phyloP scores from a whole-genome alignment of 139 green algal species.

The Eudorina sp. region DNA sequence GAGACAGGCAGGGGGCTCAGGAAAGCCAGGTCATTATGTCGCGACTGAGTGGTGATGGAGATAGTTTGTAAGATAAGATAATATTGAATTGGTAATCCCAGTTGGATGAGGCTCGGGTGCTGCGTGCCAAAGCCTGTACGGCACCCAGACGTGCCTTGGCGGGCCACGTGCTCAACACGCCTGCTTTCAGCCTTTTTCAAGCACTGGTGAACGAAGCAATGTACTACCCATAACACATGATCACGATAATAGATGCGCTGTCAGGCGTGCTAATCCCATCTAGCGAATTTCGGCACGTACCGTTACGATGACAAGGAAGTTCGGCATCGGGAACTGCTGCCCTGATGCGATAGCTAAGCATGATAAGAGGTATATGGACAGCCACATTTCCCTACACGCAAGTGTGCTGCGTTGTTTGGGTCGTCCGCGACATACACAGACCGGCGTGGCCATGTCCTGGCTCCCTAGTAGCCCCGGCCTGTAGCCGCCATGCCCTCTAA shows the following conservation, averaged over 20 bases:
- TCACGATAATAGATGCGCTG: not conserved
- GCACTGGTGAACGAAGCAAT: too few relatives aligned
- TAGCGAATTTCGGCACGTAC: not conserved
- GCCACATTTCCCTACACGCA: not conserved
- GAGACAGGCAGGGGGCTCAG: too few relatives aligned
- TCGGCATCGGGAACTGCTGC: not conserved
- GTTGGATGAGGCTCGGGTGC: too few relatives aligned
- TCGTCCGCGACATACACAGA: not conserved
- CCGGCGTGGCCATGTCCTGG: not conserved
- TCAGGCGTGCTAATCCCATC: too few relatives aligned
- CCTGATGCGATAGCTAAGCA: not conserved
- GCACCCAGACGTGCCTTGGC: too few relatives aligned
- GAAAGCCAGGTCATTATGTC: too few relatives aligned
- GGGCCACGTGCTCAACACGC: too few relatives aligned
- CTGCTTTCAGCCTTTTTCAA: too few relatives aligned
- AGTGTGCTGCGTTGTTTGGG: not conserved
- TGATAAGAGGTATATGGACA: not conserved
- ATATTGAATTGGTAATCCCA: too few relatives aligned
- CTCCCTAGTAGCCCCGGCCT: not conserved
- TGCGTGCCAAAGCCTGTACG: too few relatives aligned
- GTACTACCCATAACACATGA: not conserved
- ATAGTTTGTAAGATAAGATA: too few relatives aligned
- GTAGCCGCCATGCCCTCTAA: not conserved
- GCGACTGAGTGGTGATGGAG: too few relatives aligned
- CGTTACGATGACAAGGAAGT: slow-evolving; percentile 35